Percentiles rank a stretch among this genome's conserved stretches.
Conservation (phyloP, 257 asterid genomes). For the Nicotiana sylvestris region DNA sequence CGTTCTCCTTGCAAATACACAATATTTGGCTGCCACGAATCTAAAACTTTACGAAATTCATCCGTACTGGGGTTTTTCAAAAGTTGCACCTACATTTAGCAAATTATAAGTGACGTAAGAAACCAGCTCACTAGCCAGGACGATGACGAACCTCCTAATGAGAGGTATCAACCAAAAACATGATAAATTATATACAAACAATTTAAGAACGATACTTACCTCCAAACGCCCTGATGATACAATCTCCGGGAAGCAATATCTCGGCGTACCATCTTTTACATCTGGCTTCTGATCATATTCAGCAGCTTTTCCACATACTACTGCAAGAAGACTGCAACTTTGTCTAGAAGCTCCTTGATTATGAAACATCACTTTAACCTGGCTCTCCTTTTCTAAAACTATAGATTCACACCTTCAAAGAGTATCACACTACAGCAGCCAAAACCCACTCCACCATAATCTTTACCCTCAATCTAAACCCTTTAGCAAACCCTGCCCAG, state of each 20-base stretch:
- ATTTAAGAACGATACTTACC: slow-evolving; percentile 37
- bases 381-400: slow-evolving; percentile 11
- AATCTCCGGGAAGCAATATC: slow-evolving; percentile 66
- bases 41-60: slow-evolving; percentile 62
- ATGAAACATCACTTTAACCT: slow-evolving; percentile 51
- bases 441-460: slow-evolving; percentile 9
- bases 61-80: slow-evolving; percentile 65
- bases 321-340: slow-evolving; percentile 77
- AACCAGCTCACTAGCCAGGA: neutral
- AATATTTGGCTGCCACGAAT: slow-evolving; percentile 75
- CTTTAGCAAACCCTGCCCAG: neutral
- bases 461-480: neutral
- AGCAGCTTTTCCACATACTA: slow-evolving; percentile 41
- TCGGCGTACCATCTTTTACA: slow-evolving; percentile 33
- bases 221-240: slow-evolving; percentile 83
- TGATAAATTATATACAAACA: neutral
- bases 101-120: neutral
- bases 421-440: neutral
- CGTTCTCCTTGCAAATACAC: slow-evolving; percentile 78
- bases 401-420: neutral
- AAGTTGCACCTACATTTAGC: slow-evolving; percentile 60
- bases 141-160: neutral
- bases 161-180: neutral
- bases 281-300: slow-evolving; percentile 47
- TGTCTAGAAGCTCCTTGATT: slow-evolving; percentile 76